Conservation (phyloP, 2,329 filamentous ascomycete genomes). For the Curvularia sp. region DNA sequence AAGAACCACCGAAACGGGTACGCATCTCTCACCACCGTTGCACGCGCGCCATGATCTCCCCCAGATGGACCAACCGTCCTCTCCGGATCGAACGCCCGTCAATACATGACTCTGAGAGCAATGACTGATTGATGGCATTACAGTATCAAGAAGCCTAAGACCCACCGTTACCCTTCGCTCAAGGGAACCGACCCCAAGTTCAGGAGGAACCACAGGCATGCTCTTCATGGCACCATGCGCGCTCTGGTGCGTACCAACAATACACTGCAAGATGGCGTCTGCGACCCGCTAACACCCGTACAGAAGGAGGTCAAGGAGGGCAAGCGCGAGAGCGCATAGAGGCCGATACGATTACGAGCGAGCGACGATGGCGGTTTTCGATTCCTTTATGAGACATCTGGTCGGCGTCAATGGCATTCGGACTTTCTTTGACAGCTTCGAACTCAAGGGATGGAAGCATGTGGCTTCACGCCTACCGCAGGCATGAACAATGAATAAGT, state of each 20-base stretch:
- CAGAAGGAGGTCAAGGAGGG: slow-evolving; percentile 98
- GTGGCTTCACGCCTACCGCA: slow-evolving; percentile 41
- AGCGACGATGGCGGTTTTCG: slow-evolving; percentile 47
- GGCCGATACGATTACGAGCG: slow-evolving; percentile 42
- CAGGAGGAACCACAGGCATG: slow-evolving; percentile 99
- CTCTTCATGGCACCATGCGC: slow-evolving; percentile 98
- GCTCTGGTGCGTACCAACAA: slow-evolving; percentile 76
- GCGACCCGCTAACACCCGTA: slow-evolving; percentile 42
- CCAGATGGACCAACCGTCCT: not conserved
- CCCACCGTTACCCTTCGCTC: slow-evolving; percentile 96
- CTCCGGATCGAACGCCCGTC: not conserved
- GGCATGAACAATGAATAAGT: slow-evolving; percentile 50
- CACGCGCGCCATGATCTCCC: slow-evolving; percentile 20
- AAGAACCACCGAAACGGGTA: slow-evolving; percentile 99
- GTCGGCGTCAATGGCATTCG: slow-evolving; percentile 53
- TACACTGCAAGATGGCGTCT: not conserved
- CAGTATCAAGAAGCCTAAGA: slow-evolving; percentile 99
- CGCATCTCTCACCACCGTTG: slow-evolving; percentile 49
- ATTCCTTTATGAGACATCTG: slow-evolving; percentile 52
- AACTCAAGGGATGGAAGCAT: slow-evolving; percentile 45
- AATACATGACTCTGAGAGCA: slow-evolving; percentile 10
- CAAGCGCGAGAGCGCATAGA: slow-evolving; percentile 86
- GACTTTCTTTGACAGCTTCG: slow-evolving; percentile 49
- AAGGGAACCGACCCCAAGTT: slow-evolving; percentile 99
- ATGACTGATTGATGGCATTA: slow-evolving; percentile 30